phyloP scores from a whole-genome alignment of 352 stramenopile species.

The Saprolegnia diclina region DNA sequence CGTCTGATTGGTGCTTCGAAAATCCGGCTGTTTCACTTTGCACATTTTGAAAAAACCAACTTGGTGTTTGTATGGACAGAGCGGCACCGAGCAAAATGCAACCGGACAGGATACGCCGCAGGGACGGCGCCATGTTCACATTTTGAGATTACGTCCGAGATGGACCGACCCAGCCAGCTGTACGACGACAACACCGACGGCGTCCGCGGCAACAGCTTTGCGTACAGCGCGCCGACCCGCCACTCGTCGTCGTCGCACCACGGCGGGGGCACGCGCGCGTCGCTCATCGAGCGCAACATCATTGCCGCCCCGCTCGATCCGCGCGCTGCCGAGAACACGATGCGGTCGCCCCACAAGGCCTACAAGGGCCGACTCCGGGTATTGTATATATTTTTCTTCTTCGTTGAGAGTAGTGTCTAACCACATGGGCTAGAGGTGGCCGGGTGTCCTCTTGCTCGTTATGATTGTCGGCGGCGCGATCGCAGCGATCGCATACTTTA shows the following conservation, averaged over 20 bases:
- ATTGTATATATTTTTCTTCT: too few species aligned
- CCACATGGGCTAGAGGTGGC: slow-evolving; percentile 31
- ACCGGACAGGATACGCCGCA: not conserved
- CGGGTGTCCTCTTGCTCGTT: slow-evolving; percentile 33
- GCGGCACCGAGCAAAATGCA: not conserved
- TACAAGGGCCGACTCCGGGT: slow-evolving; percentile 26
- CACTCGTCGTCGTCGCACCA: not conserved
- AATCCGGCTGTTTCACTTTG: not conserved
- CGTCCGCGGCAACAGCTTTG: slow-evolving; percentile 10
- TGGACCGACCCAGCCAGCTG: not conserved
- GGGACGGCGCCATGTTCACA: too few species aligned
- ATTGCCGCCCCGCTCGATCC: not conserved
- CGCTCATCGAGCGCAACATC: slow-evolving; percentile 3
- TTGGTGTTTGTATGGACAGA: not conserved
- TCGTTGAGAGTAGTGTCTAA: too few species aligned
- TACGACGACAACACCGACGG: not conserved
- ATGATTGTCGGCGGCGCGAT: slow-evolving; percentile 28
- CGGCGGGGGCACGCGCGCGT: not conserved
- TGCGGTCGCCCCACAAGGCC: too few species aligned
- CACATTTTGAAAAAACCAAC: not conserved
- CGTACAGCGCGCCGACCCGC: slow-evolving; percentile 5
- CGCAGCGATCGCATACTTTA: slow-evolving; percentile 29
- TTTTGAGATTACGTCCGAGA: too few species aligned
- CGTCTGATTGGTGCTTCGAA: not conserved
- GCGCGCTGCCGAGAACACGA: not conserved